A percentile compares a stretch with the other conserved stretches of the same genome.
These are phyloP conservation scores for Dalbergia cultrata DNA, from an alignment of 306 rosid species.

Conservation along the genomic window DNA sequence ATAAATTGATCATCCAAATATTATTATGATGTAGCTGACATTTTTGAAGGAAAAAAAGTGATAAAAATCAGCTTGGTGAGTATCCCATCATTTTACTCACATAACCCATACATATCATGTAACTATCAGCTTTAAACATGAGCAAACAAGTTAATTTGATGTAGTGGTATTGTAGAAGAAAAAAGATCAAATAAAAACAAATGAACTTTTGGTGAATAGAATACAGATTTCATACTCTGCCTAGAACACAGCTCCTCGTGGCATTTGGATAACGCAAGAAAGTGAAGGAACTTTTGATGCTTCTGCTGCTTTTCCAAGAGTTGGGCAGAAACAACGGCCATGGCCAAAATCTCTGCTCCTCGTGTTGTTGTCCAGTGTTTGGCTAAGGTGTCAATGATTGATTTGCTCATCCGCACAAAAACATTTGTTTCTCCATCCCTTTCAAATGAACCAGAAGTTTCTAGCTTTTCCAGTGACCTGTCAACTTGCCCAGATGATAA, in stretches of 20 bases:
- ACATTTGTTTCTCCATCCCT: conserved; percentile 93
- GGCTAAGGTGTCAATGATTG: conserved; percentile 91
- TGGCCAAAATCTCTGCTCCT: conserved; percentile 97
- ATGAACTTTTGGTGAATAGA: conserved; percentile 36
- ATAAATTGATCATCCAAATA: conserved; percentile 32
- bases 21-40: not conserved
- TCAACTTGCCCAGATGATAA: conserved; percentile 83
- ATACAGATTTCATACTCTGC: conserved; percentile 71
- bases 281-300: conserved; percentile 87
- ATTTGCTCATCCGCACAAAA: conserved; percentile 90
- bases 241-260: conserved; percentile 96
- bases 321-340: conserved; percentile 90
- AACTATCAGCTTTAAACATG: conserved; percentile 7
- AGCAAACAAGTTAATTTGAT: conserved; percentile 22
- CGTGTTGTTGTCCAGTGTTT: conserved; percentile 99
- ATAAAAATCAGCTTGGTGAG: conserved; percentile 19
- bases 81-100: conserved; percentile 26
- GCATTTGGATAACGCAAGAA: conserved; percentile 93
- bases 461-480: conserved; percentile 76
- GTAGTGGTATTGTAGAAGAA: conserved; percentile 28
- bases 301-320: conserved; percentile 91
- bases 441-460: conserved; percentile 84
- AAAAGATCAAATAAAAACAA: conserved; percentile 42
- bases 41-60: not conserved
- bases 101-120: conserved; percentile 30